A percentile compares a stretch with the other conserved stretches of the same genome.
Evolutionary conservation across 1,139 yeast species (phyloP).

Genomic region (Scheffersomyces quercinus): DNA sequence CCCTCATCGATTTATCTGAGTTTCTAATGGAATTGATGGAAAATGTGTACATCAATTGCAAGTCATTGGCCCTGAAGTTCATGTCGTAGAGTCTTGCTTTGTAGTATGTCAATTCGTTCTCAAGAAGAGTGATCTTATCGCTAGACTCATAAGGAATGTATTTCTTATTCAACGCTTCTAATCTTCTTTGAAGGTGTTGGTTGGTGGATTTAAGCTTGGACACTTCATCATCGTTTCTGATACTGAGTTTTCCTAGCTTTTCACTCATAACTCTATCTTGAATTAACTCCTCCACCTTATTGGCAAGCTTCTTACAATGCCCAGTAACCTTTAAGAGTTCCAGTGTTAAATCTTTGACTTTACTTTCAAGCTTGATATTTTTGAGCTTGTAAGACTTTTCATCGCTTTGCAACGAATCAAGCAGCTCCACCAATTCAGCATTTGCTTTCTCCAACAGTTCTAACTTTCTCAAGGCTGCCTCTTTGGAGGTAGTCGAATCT

Average conservation of each 20-base stretch:
- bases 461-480: constrained; percentile 11
- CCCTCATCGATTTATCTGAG: constrained; percentile 38
- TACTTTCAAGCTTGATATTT: constrained; percentile 10
- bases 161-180: constrained; percentile 18
- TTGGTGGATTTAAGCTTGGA: constrained; percentile 15
- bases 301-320: constrained; percentile 33
- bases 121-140: constrained; percentile 11
- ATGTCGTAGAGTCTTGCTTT: constrained; percentile 40
- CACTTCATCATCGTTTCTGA: constrained; percentile 12
- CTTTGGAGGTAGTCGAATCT: constrained; percentile 14
- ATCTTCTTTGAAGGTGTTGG: constrained; percentile 17
- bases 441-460: constrained; percentile 10
- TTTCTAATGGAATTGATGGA: constrained; percentile 47
- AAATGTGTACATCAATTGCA: constrained; percentile 52
- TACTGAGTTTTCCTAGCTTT: constrained; percentile 13
- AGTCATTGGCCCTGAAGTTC: constrained; percentile 45
- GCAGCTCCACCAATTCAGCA: constrained; percentile 17
- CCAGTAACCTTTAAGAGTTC: constrained; percentile 28
- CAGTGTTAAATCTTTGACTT: constrained; percentile 18
- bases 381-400: constrained; percentile 11
- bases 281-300: constrained; percentile 25
- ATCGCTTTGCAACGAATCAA: constrained; percentile 21
- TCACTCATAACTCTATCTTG: constrained; percentile 8
- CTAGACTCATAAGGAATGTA: constrained; percentile 2
- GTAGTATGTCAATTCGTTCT: constrained; percentile 35